phyloP scores from a whole-genome alignment of 495 filamentous ascomycete genomes.

The Apiosordaria backusii region DNA sequence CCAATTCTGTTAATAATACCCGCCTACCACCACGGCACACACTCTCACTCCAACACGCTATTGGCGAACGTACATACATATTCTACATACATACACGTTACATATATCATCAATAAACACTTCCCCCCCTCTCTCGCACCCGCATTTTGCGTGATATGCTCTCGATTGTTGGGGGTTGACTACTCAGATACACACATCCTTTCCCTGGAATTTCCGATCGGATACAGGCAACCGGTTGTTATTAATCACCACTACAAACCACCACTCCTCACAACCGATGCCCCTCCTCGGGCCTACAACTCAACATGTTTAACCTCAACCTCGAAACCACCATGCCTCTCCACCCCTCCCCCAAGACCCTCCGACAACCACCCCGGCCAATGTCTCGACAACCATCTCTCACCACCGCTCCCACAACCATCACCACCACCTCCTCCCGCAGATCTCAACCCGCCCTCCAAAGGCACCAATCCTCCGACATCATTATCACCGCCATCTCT shows the following conservation, averaged over 20 bases:
- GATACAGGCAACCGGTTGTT: neutral
- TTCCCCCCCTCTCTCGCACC: neutral
- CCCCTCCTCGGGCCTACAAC: neutral
- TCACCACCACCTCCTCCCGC: neutral
- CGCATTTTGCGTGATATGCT: neutral
- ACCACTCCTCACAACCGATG: neutral
- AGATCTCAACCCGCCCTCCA: neutral
- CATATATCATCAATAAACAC: neutral
- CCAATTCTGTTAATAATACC: neutral
- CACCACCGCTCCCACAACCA: neutral
- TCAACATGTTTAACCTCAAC: neutral
- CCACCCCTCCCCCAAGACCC: neutral
- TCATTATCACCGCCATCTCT: constrained; percentile 20
- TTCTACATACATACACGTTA: neutral
- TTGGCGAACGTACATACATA: neutral
- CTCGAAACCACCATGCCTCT: neutral
- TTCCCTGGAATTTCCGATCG: no score
- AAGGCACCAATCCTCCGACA: neutral
- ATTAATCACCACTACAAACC: neutral
- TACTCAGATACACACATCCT: neutral
- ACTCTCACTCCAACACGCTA: neutral
- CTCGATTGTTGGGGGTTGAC: neutral
- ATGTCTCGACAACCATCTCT: neutral
- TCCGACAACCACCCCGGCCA: neutral
- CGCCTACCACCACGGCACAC: neutral